Evolutionary conservation across 345 rosid species (phyloP).

Genomic region (Eucalyptus marginata): DNA sequence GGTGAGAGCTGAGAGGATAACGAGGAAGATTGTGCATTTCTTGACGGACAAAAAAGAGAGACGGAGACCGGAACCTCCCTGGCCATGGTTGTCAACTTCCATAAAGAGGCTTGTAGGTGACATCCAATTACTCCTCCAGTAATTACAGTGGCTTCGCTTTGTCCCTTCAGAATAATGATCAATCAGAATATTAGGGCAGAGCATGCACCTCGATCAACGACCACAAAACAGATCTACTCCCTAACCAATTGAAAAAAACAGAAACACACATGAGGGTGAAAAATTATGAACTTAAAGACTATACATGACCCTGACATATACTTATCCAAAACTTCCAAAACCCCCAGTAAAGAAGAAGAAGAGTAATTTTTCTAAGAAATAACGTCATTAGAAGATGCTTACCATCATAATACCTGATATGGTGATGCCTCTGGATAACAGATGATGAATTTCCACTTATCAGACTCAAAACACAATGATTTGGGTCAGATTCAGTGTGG

Average conservation of each 20-base stretch:
- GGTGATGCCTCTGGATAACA: not conserved
- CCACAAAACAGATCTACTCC: not conserved
- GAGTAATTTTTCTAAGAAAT: not conserved
- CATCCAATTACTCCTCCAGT: not conserved
- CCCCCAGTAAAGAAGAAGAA: not conserved
- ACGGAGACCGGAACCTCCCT: not conserved
- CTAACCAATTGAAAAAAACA: not conserved
- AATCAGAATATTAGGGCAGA: not conserved
- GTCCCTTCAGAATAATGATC: not conserved
- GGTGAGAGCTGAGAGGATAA: conserved; percentile 28
- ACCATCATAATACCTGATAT: not conserved
- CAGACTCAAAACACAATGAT: not conserved
- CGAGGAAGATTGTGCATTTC: conserved; percentile 21
- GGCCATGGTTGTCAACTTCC: not conserved
- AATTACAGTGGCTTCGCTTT: not conserved
- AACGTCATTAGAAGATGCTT: not conserved
- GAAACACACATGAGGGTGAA: not conserved
- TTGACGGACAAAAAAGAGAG: conserved; percentile 3
- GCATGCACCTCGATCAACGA: not conserved
- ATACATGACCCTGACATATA: not conserved
- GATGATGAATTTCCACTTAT: conserved; percentile 36
- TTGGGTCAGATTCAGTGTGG: not conserved
- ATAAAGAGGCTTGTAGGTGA: not conserved
- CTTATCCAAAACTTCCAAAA: not conserved
- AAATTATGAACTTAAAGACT: not conserved